Evolutionary conservation across 768 basidiomycete genomes (phyloP), one percentile per base, ranked within the genome.

Genomic region (Hygrophorus russula): DNA sequence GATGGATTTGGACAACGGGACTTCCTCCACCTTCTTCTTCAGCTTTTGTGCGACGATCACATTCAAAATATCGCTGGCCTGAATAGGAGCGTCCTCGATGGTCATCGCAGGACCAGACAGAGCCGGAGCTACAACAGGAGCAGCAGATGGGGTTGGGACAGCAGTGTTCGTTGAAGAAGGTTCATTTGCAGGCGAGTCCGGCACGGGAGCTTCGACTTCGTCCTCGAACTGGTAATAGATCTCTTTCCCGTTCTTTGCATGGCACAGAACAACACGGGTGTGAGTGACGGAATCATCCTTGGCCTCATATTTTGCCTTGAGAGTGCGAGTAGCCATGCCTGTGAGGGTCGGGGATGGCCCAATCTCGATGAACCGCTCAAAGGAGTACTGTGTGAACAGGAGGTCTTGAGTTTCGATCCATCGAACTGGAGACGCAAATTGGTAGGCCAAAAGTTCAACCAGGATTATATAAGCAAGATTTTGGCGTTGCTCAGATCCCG

Each of bases 391-490:
- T 8, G 71, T 74, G 70, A 99, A 99, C 45, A 99, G 74, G 18
- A 86, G 74, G 56, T 99, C 96, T 59, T 99, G 96, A 0, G 94
- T 99, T 67, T 98, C 88, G 54, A 99, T 99, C 96, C 96, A 99
- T 39, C 93, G 85, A 14, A 99, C 94, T 5, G 96, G 93, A 1
- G 94, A 98, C 0, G 94, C 93, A 54, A 94, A 98, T 59, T 99
- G 96, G 58, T 99, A 99, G 11, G 96, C 90, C 39, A 99, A 73
- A 36, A 98, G 77, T 59, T 99, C 96, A 49, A 98, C 92, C 46
- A 99, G 80, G 57, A 97, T 93, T 52, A 82, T 83, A 59, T 98
- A 99, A 0, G 96, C 92, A 37, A 99, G 75, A 55, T 87, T 83
- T 63, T 97, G 91, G 38, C 92, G 85, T 51, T 92, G 86, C 44